Percentiles rank a stretch among this genome's conserved stretches.
phyloP scores from a whole-genome alignment of 1,139 yeast genomes.

The Pneumocystis murina region DNA sequence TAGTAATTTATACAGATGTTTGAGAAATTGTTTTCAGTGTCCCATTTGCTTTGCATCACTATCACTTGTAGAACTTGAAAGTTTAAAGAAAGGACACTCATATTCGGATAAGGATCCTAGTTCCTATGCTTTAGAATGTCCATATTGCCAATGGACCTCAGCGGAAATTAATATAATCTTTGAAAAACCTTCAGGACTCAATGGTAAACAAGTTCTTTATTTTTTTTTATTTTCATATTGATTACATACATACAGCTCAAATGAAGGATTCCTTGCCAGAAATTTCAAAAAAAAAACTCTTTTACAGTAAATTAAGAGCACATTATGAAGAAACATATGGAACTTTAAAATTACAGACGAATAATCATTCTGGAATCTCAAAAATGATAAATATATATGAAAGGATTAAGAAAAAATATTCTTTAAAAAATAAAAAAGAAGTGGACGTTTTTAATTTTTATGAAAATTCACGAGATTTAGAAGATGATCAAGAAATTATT shows the following conservation, averaged over 20 bases:
- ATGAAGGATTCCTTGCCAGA: not conserved
- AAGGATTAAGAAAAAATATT: not conserved
- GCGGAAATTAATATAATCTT: slow-evolving; percentile 6
- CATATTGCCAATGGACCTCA: slow-evolving; percentile 16
- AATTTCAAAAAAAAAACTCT: not conserved
- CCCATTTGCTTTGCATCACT: slow-evolving; percentile 13
- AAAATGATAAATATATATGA: not conserved
- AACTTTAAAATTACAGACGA: not conserved
- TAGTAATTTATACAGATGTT: slow-evolving; percentile 9
- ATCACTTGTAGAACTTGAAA: slow-evolving; percentile 5
- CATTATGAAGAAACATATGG: not conserved
- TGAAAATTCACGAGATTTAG: not conserved
- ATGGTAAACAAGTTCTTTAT: not conserved
- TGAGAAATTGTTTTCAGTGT: slow-evolving; percentile 16
- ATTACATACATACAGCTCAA: not conserved
- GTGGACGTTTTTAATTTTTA: not conserved
- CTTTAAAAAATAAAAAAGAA: not conserved
- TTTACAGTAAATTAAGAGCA: not conserved
- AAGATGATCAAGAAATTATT: slow-evolving; percentile 1
- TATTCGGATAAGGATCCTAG: not conserved
- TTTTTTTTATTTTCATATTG: not conserved
- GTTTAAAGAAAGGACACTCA: not conserved
- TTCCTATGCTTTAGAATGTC: slow-evolving; percentile 11
- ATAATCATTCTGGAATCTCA: not conserved
- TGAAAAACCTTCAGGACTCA: slow-evolving; percentile 10